A percentile compares a stretch with the other conserved stretches of the same genome.
phyloP scores from a whole-genome alignment of 2,329 filamentous ascomycete species.

The Trichoderma afroharzianum region DNA sequence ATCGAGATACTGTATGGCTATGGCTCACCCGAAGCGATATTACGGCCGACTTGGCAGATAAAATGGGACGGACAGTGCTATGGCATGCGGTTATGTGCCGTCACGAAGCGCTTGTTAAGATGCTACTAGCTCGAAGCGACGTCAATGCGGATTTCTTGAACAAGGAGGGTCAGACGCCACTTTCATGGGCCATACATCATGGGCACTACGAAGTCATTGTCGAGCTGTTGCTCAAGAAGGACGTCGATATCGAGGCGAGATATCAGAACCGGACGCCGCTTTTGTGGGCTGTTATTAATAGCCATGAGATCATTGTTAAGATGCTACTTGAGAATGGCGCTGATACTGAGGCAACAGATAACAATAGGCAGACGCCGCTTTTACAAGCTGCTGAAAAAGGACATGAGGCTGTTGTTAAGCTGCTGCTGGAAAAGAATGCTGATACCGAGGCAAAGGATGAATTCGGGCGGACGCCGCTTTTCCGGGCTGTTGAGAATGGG shows the following conservation, averaged over 20 bases:
- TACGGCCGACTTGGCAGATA: not conserved
- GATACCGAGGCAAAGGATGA: not conserved
- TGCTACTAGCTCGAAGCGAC: not conserved
- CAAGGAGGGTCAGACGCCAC: not conserved
- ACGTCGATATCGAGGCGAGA: not conserved
- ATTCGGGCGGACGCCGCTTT: not conserved
- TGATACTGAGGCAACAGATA: not conserved
- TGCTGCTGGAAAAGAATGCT: not conserved
- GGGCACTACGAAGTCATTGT: not conserved
- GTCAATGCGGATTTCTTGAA: not conserved
- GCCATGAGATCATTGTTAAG: not conserved
- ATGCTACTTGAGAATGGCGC: not conserved
- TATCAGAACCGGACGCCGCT: not conserved
- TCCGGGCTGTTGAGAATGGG: not conserved
- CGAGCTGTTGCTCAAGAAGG: not conserved
- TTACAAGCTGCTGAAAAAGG: not conserved
- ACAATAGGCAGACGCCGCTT: not conserved
- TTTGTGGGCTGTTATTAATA: accelerated
- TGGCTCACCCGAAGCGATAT: not conserved
- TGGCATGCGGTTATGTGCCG: not conserved
- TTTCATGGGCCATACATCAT: not conserved
- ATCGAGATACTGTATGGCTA: not conserved
- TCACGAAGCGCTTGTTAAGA: not conserved
- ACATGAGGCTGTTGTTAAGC: not conserved
- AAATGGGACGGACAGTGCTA: not conserved